These are phyloP conservation scores for Imleria badia DNA, from an alignment of 768 basidiomycete species.

Conservation along the genomic window DNA sequence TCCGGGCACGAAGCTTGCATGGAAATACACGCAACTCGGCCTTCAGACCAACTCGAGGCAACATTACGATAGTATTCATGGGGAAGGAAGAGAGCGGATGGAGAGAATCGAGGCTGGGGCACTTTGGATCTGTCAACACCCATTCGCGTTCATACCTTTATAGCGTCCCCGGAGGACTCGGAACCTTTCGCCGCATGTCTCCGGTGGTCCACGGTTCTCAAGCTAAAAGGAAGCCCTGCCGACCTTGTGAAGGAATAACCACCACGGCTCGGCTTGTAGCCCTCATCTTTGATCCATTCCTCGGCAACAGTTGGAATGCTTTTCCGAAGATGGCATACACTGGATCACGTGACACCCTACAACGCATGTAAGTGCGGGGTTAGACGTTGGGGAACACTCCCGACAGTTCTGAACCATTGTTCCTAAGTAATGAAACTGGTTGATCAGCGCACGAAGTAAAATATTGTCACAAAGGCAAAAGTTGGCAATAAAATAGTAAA, in stretches of 20 bases:
- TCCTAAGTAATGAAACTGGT: background rate
- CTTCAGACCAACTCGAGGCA: slow-evolving; percentile 5
- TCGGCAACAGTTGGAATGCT: background rate
- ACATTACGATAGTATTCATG: slow-evolving; percentile 4
- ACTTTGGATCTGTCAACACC: background rate
- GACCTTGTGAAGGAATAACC: slow-evolving; percentile 1
- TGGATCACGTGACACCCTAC: background rate
- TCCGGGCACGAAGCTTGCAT: background rate
- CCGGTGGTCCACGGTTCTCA: background rate
- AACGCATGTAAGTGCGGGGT: background rate
- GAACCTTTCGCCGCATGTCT: background rate
- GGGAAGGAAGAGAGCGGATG: background rate
- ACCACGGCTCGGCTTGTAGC: background rate
- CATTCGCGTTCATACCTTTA: slow-evolving; percentile 7
- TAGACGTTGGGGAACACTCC: background rate
- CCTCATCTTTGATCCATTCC: slow-evolving; percentile 9
- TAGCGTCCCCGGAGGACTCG: slow-evolving; percentile 1
- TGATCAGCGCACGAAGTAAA: background rate
- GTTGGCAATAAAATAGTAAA: background rate
- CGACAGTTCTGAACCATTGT: background rate
- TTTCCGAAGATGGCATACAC: background rate
- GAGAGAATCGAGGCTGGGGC: background rate
- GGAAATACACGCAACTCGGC: slow-evolving; percentile 5
- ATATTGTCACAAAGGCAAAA: background rate
- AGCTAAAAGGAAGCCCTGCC: background rate